Percentiles rank a stretch among this genome's conserved stretches.
phyloP scores from a whole-genome alignment of 169 alveolate genomes.

The Plasmodium vinckei region DNA sequence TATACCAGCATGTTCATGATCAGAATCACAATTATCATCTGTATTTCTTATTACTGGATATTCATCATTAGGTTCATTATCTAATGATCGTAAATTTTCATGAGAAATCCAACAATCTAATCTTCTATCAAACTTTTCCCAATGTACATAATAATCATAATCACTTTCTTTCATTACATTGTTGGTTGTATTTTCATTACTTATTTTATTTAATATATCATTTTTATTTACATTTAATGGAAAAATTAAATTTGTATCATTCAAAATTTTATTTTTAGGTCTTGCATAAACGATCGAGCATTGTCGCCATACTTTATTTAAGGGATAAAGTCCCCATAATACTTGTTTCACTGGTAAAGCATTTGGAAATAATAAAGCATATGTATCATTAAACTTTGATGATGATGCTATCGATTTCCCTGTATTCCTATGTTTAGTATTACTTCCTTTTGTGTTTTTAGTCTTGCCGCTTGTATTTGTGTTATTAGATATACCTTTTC shows the following conservation, averaged over 20 bases:
- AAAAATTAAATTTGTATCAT: constrained; percentile 18
- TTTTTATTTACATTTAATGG: constrained; percentile 6
- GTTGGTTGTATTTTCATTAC: constrained; percentile 40
- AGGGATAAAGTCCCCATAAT: constrained; percentile 84
- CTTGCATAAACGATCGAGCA: constrained; percentile 85
- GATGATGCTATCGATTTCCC: constrained; percentile 23
- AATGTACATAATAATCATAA: constrained; percentile 92
- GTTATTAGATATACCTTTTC: background rate
- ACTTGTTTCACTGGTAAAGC: constrained; percentile 84
- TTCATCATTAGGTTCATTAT: constrained; percentile 85
- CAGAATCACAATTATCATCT: constrained; percentile 78
- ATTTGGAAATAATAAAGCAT: constrained; percentile 79
- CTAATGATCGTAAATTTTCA: constrained; percentile 86
- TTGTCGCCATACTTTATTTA: constrained; percentile 80
- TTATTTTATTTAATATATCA: constrained; percentile 40
- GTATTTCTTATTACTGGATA: constrained; percentile 69
- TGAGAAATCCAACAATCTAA: constrained; percentile 91
- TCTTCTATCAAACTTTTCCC: constrained; percentile 91
- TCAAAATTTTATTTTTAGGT: constrained; percentile 51
- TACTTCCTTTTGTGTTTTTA: constrained; percentile 21
- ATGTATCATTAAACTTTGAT: constrained; percentile 46
- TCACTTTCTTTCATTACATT: constrained; percentile 73
- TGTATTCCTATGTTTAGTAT: constrained; percentile 25
- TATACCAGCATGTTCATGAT: constrained; percentile 88
- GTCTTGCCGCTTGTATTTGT: background rate